These are phyloP conservation scores for Digitaria exilis DNA, from an alignment of 202 grass and related monocot genomes.

Conservation along the genomic window DNA sequence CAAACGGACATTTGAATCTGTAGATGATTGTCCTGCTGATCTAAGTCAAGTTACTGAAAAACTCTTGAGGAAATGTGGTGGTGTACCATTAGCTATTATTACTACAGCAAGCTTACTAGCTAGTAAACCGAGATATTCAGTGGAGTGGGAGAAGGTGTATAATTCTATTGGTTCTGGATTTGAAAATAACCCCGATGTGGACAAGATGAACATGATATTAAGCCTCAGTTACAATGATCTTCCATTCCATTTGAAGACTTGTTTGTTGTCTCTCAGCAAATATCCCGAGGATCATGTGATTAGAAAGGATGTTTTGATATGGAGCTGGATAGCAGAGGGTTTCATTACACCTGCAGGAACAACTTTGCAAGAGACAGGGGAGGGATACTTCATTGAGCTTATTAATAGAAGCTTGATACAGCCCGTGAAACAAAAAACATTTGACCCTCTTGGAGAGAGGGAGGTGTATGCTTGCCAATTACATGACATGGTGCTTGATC, in stretches of 20 bases:
- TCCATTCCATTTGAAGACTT: conserved; percentile 7
- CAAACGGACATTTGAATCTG: neutral
- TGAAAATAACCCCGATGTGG: neutral
- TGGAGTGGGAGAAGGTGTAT: conserved; percentile 17
- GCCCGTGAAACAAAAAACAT: too few relatives aligned
- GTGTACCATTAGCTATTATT: conserved; percentile 38
- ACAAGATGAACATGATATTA: conserved; percentile 23
- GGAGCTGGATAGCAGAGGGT: conserved; percentile 30
- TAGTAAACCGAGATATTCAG: neutral
- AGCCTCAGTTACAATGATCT: neutral
- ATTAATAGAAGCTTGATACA: too few relatives aligned
- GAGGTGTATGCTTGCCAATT: neutral
- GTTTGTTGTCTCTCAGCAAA: neutral
- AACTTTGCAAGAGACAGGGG: too few relatives aligned
- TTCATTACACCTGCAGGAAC: neutral
- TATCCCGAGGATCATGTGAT: neutral
- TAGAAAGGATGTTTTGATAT: neutral
- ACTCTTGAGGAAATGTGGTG: conserved; percentile 38
- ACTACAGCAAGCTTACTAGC: conserved; percentile 30
- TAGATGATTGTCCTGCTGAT: neutral
- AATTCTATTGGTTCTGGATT: conserved; percentile 2
- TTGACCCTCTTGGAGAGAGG: too few relatives aligned
- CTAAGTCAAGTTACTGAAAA: neutral
- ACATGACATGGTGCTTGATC: neutral
- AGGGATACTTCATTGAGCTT: neutral